A percentile compares a stretch with the other conserved stretches of the same genome.
phyloP scores from a whole-genome alignment of 495 filamentous ascomycete genomes.

The Lophium mytilinum region DNA sequence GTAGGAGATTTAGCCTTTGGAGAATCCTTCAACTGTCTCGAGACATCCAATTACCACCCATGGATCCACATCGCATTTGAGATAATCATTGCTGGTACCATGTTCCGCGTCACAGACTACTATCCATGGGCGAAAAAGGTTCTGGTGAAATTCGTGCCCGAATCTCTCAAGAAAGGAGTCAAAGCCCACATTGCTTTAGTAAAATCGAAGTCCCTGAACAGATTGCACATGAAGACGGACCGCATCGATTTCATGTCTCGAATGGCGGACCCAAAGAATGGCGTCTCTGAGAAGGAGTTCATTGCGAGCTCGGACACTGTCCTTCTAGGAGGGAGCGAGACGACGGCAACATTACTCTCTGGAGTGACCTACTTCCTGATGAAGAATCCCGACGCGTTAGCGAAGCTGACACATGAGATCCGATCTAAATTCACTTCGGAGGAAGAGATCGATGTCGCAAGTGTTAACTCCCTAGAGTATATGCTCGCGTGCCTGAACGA shows the following conservation, averaged over 20 bases:
- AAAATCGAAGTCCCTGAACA: not conserved
- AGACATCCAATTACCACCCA: slow-evolving; percentile 30
- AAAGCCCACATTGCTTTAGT: not conserved
- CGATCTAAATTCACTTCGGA: slow-evolving; percentile 34
- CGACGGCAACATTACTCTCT: slow-evolving; percentile 42
- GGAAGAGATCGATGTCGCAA: slow-evolving; percentile 40
- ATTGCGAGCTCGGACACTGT: slow-evolving; percentile 13
- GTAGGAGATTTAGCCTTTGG: slow-evolving; percentile 49
- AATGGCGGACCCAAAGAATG: not conserved
- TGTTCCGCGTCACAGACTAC: not conserved
- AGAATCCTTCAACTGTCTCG: slow-evolving; percentile 42
- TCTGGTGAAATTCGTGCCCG: not conserved
- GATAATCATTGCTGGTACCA: not conserved
- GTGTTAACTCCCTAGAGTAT: slow-evolving; percentile 28
- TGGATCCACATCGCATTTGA: slow-evolving; percentile 31
- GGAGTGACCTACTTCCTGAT: slow-evolving; percentile 46
- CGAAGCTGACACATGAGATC: slow-evolving; percentile 38
- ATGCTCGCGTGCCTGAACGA: slow-evolving; percentile 25
- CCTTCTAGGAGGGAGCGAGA: slow-evolving; percentile 50
- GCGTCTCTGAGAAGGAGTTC: not conserved
- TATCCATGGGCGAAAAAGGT: not conserved
- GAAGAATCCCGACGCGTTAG: slow-evolving; percentile 33
- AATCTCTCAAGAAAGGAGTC: not conserved
- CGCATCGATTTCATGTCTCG: not conserved
- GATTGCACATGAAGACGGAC: not conserved